Evolutionary conservation across 78 protist genomes (phyloP), one percentile per base, ranked within the genome.

Genomic region (Dictyostelium brefeldianum): DNA sequence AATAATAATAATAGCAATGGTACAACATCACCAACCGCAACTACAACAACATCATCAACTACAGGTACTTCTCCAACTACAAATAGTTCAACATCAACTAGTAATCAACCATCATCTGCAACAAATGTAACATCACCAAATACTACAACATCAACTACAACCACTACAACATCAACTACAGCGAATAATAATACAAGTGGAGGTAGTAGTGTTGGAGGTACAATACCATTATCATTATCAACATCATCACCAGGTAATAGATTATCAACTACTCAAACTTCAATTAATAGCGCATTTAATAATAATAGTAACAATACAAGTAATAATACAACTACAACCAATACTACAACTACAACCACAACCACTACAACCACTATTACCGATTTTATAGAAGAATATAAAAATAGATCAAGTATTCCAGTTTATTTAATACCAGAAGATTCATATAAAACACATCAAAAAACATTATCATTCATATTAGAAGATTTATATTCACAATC

Each of bases 401-500:
- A 81, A 79, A 91, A 81, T 78, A 53, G 95, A 80, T 82, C 78
- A 31, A 73, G 71, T 27, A 67, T 91, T 27, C 89, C 90, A n/a
- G 90, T 83, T n/a, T 83, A 78, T 78, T 56, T 91, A 22, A 83
- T 82, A 9, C 90, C 83, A 29, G 90, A 91, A 31, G 95, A 77
- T 48, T 75, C 89, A 48, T 77, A 53, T 82, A 74, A 79, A n/a
- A 91, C 95, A 7, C 95, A 81, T 12, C 71, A 77, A 31, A 87
- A 75, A 9, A 87, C 93, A 12, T 48, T 80, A 22, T 57, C 83
- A 4, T 64, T 87, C 18, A 64, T 87, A 2, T 51, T 87, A 0
- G 93, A 87, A 6, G 93, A 87, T 87, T 74, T 87, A 22, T 87
- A 87, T 22, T 64, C 84, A 57, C 93, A 87, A 77, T 87, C 93